Base-by-base conservation (phyloP, 2,329 filamentous ascomycete genomes). In the Xenoacremonium recifei region DNA sequence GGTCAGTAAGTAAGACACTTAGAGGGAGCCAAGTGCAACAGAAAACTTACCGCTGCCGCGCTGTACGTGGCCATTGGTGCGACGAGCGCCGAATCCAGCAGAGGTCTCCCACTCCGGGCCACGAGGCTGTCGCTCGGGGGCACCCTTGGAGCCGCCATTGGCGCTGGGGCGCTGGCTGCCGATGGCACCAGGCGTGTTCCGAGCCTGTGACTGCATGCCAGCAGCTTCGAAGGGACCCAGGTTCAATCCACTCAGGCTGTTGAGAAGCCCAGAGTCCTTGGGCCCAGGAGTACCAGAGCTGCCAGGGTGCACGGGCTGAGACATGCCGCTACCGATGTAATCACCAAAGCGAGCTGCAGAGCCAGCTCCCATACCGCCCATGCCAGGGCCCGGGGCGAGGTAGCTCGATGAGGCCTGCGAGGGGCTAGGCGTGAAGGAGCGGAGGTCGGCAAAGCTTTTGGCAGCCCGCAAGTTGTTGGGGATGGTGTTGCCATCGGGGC, bases 401-500 rank as follows among this genome's bases (percentile, higher is more conserved):
- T 95, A 96, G 71, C 89, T 95, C 5, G 89, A 89, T 15, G 89
- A 89, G 1, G 67, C 64, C 11, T 93, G 96, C 3, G 88, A 92
- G 5, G 93, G 92, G 55, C 92, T 97, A 10, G 92, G 92, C 13
- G 91, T 96, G 69, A 95, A 96, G 2, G 91, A 95, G 51, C 92
- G 87, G 50, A 99, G 72, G 62, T 99, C 93, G 25, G 92, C 93
- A 63, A 96, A 96, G 37, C 92, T 97, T 73, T 97, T 97, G 48
- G 92, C 93, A 20, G 89, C 89, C 32, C 93, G 85, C 25, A 99
- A 80, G 59, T 92, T 92, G 61, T 89, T 85, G 35, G 87, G 80
- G 21, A 84, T 83, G 20, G 71, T 72, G 45, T 64, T 68, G 15
- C 69, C 71, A 35, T 84, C 81, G 15, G 80, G 88, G 59, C 89